Base-by-base conservation (phyloP, 305 asterid species). In the Plantago lanceolata region DNA sequence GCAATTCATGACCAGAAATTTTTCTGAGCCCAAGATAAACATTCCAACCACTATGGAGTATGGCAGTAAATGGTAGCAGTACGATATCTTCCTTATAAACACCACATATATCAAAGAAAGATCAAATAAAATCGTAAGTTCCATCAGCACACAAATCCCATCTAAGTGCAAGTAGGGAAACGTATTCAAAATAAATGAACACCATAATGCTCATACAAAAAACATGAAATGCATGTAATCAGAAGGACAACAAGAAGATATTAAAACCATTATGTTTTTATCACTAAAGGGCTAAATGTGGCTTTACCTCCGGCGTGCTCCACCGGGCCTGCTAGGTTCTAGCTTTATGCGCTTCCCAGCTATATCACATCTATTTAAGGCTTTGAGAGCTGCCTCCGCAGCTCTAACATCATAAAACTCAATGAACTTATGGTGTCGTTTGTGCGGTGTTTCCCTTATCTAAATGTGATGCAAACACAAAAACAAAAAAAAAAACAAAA, bases 241-340 rank as follows among this genome's bases (percentile, higher is more conserved):
- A n/a, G 49, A 57, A 58, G 33, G 29, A 49, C n/a, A 48, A 70
- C 14, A 33, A 58, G 31, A 63, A 66, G 24, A 70, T 28, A 48
- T 13, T 26, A 68, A 24, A 64, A 56, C 19, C 18, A 61, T 49
- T 28, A 21, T 21, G 28, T 19, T 16, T 44, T 17, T 17, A 48
- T 54, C 21, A 57, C 55, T 48, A 37, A 64, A 29, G 57, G 24
- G 57, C 61, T 56, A 63, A 16, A 33, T 14, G 17, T 35, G 56
- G 68, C 43, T 70, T 52, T 81, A 92, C 98, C 87, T 87, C 63
- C 96, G 86, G 63, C 97, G 97, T 73, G 97, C 85, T 47, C 96
- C 97, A 59, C 96, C 99, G 14, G 99, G 97, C 35, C 97, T 83
- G 85, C 96, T 90, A 67, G 92, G 99, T 80, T 90, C 97, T 68